Conservation (phyloP, 495 filamentous ascomycete genomes). For the Penicillium verhagenii region DNA sequence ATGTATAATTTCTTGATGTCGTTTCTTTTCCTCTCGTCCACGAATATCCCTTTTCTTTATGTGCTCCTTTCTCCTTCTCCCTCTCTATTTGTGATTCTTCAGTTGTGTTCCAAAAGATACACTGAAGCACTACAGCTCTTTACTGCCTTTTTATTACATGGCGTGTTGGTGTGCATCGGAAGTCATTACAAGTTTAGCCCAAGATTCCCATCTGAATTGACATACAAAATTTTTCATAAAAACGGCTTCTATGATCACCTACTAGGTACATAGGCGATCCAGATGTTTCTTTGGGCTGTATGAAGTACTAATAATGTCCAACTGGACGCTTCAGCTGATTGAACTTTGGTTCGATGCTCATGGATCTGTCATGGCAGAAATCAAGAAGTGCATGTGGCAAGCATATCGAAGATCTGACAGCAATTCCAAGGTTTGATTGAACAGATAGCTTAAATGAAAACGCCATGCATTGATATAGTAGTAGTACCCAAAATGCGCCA, state of each 20-base stretch:
- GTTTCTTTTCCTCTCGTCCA: constrained; percentile 3
- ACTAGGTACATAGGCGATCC: too few relatives aligned
- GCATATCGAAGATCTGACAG: neutral
- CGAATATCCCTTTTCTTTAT: constrained; percentile 16
- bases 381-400: neutral
- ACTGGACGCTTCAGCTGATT: too few relatives aligned
- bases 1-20: constrained; percentile 10
- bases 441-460: neutral
- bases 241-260: neutral
- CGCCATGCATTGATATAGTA: neutral
- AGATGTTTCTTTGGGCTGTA: too few relatives aligned
- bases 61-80: constrained; percentile 1
- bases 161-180: constrained; percentile 22
- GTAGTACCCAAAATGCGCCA: constrained; percentile 15
- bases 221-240: too few relatives aligned
- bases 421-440: neutral
- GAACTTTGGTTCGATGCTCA: too few relatives aligned
- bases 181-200: constrained; percentile 19
- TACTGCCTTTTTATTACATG: constrained; percentile 12
- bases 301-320: too few relatives aligned
- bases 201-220: constrained; percentile 28
- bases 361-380: too few relatives aligned
- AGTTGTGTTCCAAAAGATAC: neutral
- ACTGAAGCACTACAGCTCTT: neutral
- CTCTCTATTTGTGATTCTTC: neutral